Evolutionary conservation across 1,284 basidiomycete genomes (phyloP).

Genomic region (Prillingera fragicola): DNA sequence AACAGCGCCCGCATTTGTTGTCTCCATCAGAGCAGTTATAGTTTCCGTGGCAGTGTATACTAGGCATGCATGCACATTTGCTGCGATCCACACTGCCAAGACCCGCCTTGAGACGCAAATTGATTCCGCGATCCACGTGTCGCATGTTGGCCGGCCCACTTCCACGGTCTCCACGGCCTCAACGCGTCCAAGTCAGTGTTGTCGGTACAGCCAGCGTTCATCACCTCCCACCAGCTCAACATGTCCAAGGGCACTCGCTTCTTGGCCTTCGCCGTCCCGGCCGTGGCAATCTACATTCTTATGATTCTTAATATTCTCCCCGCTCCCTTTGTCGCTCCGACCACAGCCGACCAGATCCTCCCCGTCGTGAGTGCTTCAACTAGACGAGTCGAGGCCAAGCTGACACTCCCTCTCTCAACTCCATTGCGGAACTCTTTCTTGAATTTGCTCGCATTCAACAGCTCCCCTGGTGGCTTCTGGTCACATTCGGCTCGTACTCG

Average conservation of each 20-base stretch:
- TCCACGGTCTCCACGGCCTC: too few relatives aligned
- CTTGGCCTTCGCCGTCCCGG: slow-evolving; percentile 50
- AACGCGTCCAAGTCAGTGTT: too few relatives aligned
- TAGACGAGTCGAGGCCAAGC: neutral
- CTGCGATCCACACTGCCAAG: too few relatives aligned
- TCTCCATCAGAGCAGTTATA: too few relatives aligned
- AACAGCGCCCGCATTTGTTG: too few relatives aligned
- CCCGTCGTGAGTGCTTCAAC: slow-evolving; percentile 54
- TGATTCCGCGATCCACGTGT: too few relatives aligned
- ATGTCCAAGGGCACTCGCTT: slow-evolving; percentile 61
- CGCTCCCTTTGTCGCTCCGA: slow-evolving; percentile 56
- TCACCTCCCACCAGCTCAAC: neutral
- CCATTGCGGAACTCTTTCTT: neutral
- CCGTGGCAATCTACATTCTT: slow-evolving; percentile 55
- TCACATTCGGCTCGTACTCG: slow-evolving; percentile 67
- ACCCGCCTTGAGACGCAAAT: too few relatives aligned
- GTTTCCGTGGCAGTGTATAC: too few relatives aligned
- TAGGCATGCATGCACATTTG: too few relatives aligned
- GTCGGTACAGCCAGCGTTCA: too few relatives aligned
- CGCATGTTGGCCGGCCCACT: too few relatives aligned
- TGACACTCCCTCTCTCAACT: neutral
- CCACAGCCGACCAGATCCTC: slow-evolving; percentile 53
- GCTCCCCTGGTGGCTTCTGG: slow-evolving; percentile 72
- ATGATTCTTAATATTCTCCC: slow-evolving; percentile 55
- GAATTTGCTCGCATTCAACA: slow-evolving; percentile 29